Conservation (phyloP, 768 basidiomycete species). For the Candolleomyces aberdarensis region DNA sequence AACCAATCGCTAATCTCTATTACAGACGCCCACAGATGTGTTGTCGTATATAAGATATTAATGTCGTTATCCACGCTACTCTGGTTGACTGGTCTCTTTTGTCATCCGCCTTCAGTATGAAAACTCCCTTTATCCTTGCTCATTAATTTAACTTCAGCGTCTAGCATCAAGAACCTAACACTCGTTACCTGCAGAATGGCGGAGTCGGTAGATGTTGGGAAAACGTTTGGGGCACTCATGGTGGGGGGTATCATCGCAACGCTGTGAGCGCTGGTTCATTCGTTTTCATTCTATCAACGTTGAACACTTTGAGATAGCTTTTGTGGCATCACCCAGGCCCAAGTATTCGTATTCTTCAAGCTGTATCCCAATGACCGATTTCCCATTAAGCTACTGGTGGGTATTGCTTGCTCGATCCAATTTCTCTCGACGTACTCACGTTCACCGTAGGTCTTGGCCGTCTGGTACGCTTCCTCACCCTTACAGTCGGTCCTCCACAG, state of each 20-base stretch:
- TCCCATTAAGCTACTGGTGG: conserved; percentile 26
- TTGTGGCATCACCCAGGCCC: conserved; percentile 31
- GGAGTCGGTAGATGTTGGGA: conserved; percentile 20
- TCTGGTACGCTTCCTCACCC: conserved; percentile 24
- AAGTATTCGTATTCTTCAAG: conserved; percentile 32
- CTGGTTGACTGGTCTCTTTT: too few species aligned
- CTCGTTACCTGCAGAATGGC: too few species aligned
- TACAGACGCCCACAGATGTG: too few species aligned
- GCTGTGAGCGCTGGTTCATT: conserved; percentile 20
- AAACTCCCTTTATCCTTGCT: too few species aligned
- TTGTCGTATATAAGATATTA: too few species aligned
- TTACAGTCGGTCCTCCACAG: conserved; percentile 5
- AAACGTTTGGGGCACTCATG: conserved; percentile 36
- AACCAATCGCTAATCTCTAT: too few species aligned
- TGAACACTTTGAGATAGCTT: conserved; percentile 13
- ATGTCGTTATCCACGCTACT: too few species aligned
- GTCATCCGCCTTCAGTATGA: too few species aligned
- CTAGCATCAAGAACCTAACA: too few species aligned
- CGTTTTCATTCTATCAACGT: too few species aligned
- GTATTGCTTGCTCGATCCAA: conserved; percentile 1
- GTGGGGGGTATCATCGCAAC: conserved; percentile 36
- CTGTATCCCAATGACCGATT: conserved; percentile 26
- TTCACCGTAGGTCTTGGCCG: conserved; percentile 23
- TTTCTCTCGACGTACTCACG: not conserved
- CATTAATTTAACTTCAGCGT: too few species aligned